phyloP scores from a whole-genome alignment of 495 filamentous ascomycete species.

The Neurospora tetrasperma region DNA sequence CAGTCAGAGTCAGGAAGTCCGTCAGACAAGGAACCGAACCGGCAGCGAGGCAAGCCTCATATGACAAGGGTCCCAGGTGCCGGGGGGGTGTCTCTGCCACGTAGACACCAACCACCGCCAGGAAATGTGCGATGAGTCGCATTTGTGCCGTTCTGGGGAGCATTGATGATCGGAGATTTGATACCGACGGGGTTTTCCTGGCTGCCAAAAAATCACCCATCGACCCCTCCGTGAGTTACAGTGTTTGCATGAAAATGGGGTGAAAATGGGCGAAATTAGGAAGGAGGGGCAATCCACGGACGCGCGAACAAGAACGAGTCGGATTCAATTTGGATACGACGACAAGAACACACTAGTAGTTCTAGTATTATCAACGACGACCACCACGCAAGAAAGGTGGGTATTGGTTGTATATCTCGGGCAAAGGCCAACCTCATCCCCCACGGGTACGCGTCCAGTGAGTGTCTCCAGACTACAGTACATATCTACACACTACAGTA shows the following conservation, averaged over 20 bases:
- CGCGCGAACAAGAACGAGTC: not conserved
- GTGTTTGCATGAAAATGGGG: slow-evolving; percentile 1
- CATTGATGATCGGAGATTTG: not conserved
- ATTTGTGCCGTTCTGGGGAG: not conserved
- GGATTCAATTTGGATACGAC: not conserved
- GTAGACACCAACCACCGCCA: not conserved
- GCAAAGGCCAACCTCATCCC: too few relatives aligned
- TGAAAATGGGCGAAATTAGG: not conserved
- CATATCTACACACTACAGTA: too few relatives aligned
- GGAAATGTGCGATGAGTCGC: slow-evolving; percentile 1
- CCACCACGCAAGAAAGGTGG: not conserved
- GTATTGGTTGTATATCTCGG: too few relatives aligned
- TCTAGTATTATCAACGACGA: not conserved
- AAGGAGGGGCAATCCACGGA: not conserved
- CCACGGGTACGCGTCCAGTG: not conserved
- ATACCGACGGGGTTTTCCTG: not conserved
- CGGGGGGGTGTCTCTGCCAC: not conserved
- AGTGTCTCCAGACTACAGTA: not conserved
- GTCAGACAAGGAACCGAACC: not conserved
- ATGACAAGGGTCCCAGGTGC: not conserved
- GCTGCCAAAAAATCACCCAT: not conserved
- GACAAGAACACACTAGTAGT: not conserved
- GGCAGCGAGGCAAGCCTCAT: not conserved
- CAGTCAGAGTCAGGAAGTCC: too few relatives aligned
- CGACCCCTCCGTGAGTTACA: not conserved